These are phyloP conservation scores for Prototheca cutis DNA, from an alignment of 163 green algal species.

Conservation along the genomic window DNA sequence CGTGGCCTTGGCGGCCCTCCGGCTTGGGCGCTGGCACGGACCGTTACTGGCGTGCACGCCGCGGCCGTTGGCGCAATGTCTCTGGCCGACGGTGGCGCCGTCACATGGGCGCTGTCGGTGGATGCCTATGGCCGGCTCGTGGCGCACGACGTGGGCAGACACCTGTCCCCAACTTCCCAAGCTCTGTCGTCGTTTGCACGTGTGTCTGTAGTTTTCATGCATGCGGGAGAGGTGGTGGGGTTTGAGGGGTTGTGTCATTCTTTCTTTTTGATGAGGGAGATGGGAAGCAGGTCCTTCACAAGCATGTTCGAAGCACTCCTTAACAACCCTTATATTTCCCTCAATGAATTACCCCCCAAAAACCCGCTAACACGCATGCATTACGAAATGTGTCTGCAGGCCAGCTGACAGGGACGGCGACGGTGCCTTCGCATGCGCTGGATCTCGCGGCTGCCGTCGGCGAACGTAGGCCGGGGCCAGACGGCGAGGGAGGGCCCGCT, in stretches of 20 bases:
- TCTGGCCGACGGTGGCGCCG: constrained; percentile 24
- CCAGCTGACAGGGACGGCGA: constrained; percentile 12
- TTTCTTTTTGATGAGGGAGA: no score
- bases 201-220: no score
- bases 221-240: no score
- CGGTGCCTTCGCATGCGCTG: constrained; percentile 1
- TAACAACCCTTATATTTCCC: no score
- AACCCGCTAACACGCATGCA: no score
- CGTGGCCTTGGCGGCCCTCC: constrained; percentile 8
- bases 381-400: no score
- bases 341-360: no score
- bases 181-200: constrained; percentile 29
- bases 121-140: constrained; percentile 54
- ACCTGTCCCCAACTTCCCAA: constrained; percentile 38
- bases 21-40: constrained; percentile 16
- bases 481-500: no score
- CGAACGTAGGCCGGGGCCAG: not conserved
- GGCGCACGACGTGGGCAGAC: constrained; percentile 40
- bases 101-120: constrained; percentile 32
- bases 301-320: no score
- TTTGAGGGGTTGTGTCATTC: no score
- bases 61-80: constrained; percentile 13
- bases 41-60: constrained; percentile 17
- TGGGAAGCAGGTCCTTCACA: no score
- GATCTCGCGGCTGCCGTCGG: not conserved